Evolutionary conservation across 2,329 filamentous ascomycete species (phyloP), one percentile per base, ranked within the genome.

Genomic region (Monosporascus sp.): DNA sequence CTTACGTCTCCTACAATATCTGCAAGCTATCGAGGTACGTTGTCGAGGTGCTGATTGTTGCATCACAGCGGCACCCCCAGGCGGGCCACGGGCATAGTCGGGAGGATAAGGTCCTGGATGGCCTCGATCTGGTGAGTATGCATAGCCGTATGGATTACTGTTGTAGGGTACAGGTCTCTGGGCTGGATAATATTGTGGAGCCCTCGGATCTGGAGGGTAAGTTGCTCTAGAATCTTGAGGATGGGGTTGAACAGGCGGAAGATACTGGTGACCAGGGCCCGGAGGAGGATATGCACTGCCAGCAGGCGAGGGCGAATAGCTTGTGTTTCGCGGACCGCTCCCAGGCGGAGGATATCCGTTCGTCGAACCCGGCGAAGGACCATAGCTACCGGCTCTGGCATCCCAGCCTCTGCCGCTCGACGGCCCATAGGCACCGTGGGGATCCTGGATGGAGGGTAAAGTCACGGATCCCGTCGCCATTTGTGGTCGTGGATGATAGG

Each of bases 1-100:
- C 77, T 84, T 84, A 64, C 81, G 73, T 66, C 83, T 82, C n/a
- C 81, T 70, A 63, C 81, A 84, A 57, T 84, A 84, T 51, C 78
- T 74, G 64, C 81, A 84, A 4, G 81, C 81, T 59, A 84, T 84
- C 0, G 80, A 83, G 2, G 81, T 84, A 31, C 81, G 72, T 64
- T 84, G 81, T 22, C 81, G 71, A 1, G 81, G 81, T 3, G 81
- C 81, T 20, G 79, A 76, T 61, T 81, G 79, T 11, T 73, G 70
- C 66, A 77, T 69, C 19, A 71, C 67, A 37, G 72, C 67, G 27
- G 65, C 67, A 20, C 62, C 69, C 40, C 69, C 71, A 19, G 59
- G 64, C n/a, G 69, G 67, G 34, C 60, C 66, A 58, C 59, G 67
- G 38, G 58, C 56, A 55, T 65, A 70, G 9, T 70, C 66, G 22